These are phyloP conservation scores for Aureobasidium pullulans DNA, from an alignment of 2,329 filamentous ascomycete genomes.

Conservation along the genomic window DNA sequence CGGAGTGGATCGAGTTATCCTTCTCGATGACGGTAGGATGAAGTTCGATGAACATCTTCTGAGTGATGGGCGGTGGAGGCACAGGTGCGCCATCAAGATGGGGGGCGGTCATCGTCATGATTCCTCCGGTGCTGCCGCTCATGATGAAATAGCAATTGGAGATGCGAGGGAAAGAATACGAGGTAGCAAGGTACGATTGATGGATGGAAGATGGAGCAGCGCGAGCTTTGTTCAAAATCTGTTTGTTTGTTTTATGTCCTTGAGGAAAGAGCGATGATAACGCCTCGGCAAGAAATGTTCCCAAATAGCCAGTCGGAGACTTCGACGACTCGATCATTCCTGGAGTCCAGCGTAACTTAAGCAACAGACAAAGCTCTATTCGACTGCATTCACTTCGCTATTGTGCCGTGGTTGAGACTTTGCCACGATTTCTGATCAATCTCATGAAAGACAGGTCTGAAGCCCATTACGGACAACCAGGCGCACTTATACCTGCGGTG, in stretches of 20 bases:
- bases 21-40: slow-evolving; percentile 19
- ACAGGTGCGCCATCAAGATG: slow-evolving; percentile 14
- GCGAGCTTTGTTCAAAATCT: neutral
- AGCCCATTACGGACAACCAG: no score
- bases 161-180: neutral
- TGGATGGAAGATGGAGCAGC: neutral
- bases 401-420: no score
- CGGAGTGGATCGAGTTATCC: slow-evolving; percentile 20
- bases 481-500: no score
- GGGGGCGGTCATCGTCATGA: neutral
- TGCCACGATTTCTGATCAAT: no score
- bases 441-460: no score
- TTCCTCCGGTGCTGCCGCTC: slow-evolving; percentile 3
- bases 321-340: no score
- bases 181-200: neutral
- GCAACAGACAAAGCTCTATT: no score
- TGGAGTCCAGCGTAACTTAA: no score
- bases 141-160: neutral
- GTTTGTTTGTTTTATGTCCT: neutral
- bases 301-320: no score
- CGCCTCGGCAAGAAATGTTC: neutral
- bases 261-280: neutral
- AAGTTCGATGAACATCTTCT: slow-evolving; percentile 14
- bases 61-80: slow-evolving; percentile 15
- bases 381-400: no score